Evolutionary conservation across 495 filamentous ascomycete species (phyloP).

Genomic region (Aspergillus nanangensis): DNA sequence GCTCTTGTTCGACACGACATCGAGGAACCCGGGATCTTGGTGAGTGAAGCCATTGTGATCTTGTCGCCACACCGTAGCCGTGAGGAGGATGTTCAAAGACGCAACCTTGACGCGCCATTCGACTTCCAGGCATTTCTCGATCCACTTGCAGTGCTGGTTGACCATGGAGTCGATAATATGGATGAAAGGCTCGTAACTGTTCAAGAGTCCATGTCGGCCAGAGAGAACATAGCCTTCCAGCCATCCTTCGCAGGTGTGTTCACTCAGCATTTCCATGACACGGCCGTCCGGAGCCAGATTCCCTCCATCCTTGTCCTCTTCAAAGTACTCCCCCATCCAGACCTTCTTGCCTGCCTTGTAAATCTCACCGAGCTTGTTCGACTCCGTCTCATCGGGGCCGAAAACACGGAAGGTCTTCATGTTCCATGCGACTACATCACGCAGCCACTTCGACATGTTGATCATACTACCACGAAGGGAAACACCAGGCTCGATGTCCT

Average conservation of each 20-base stretch:
- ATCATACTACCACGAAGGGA: conserved; percentile 53
- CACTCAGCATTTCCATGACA: conserved; percentile 74
- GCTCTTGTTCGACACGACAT: conserved; percentile 69
- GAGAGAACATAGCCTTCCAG: conserved; percentile 69
- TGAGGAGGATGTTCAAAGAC: conserved; percentile 71
- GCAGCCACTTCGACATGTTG: conserved; percentile 59
- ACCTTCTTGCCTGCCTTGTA: conserved; percentile 71
- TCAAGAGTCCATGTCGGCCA: conserved; percentile 66
- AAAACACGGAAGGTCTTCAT: conserved; percentile 63
- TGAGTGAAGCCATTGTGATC: conserved; percentile 80
- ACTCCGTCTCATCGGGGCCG: conserved; percentile 72
- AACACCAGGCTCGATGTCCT: conserved; percentile 48
- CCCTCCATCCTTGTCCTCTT: conserved; percentile 64
- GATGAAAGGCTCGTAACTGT: conserved; percentile 75
- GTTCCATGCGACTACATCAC: conserved; percentile 58
- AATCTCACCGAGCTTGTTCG: conserved; percentile 64
- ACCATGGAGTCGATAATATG: conserved; percentile 79
- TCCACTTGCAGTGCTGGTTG: conserved; percentile 77
- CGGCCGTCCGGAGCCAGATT: conserved; percentile 59
- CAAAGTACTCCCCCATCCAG: conserved; percentile 71
- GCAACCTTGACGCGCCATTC: conserved; percentile 64
- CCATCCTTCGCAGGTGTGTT: conserved; percentile 75
- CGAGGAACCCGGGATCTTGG: conserved; percentile 73
- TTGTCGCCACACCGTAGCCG: conserved; percentile 71
- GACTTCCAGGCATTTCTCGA: conserved; percentile 69